Base-by-base conservation (phyloP, 495 filamentous ascomycete species). In the Xylaria longipes region DNA sequence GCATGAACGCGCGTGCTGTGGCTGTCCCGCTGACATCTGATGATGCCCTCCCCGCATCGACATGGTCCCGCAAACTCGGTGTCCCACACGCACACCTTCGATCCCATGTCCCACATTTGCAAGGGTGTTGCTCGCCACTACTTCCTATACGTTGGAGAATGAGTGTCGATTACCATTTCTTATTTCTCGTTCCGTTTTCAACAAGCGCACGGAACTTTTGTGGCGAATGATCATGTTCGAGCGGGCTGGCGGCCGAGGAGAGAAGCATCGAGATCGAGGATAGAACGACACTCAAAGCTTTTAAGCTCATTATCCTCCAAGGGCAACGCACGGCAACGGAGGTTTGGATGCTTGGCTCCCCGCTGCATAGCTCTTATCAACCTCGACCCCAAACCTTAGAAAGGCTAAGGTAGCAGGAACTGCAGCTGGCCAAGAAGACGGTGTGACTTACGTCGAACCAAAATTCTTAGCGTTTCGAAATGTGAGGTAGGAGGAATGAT, bases 61-160 rank as follows among this genome's bases (percentile, higher is more conserved):
- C 57, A 39, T 12, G 56, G 68, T 62, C 68, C 68, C 68, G 68
- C 68, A 70, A 52, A 29, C 56, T 62, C 6, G 11, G 57, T 29
- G 56, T 50, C 54, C 56, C 68, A n/a, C 68, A 61, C 29, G 25
- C 67, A 45, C 8, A 2, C 25, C 61, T 15, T 33, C 14, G n/a
- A 14, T 43, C 7, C 46, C 29, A 14, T 56, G 65, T 56, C 65
- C 65, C 65, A 12, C 65, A 67, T 54, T 46, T 35, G 54, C 66
- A 45, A 61, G 54, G 66, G 66, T 27, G 27, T 41, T 69, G 25
- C 54, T 63, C 31, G 27, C 27, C 8, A 45, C 52, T 61, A 46
- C 27, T 48, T 39, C 27, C 52, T 33, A 33, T 17, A 35, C 27
- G 54, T 45, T 60, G 50, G n/a, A 57, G 33, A 57, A 22, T 52